Conservation (phyloP, 2,329 filamentous ascomycete species). For the Phyllosticta paracitricarpa region DNA sequence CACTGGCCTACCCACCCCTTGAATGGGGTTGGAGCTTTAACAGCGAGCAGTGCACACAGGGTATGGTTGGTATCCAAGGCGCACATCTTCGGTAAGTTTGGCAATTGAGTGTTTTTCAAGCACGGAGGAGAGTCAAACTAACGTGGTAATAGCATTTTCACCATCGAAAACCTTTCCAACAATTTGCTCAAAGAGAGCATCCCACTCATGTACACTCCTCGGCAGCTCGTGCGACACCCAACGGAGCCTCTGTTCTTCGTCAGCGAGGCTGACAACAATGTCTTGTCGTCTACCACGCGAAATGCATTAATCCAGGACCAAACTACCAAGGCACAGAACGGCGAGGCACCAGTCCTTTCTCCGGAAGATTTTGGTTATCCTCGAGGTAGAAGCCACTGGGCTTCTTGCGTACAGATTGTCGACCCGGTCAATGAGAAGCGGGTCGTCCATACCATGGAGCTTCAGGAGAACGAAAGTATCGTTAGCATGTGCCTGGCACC, state of each 20-base stretch:
- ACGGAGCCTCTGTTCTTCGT: slow-evolving; percentile 87
- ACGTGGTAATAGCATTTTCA: slow-evolving; percentile 60
- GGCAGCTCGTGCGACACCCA: slow-evolving; percentile 77
- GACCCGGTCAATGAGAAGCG: slow-evolving; percentile 64
- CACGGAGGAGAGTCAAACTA: background rate
- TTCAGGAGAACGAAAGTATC: slow-evolving; percentile 84
- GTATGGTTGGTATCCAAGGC: slow-evolving; percentile 86
- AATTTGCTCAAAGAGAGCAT: slow-evolving; percentile 82
- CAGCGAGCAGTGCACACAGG: slow-evolving; percentile 86
- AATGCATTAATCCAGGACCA: slow-evolving; percentile 66
- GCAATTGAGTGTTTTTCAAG: no score
- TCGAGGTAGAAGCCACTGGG: slow-evolving; percentile 75
- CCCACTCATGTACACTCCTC: slow-evolving; percentile 80
- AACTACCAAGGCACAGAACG: slow-evolving; percentile 16
- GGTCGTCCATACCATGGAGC: slow-evolving; percentile 67
- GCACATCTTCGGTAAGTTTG: slow-evolving; percentile 68
- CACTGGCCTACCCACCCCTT: slow-evolving; percentile 75
- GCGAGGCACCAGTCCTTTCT: slow-evolving; percentile 47
- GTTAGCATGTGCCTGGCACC: slow-evolving; percentile 75
- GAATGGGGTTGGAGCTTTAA: slow-evolving; percentile 97
- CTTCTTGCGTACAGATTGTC: slow-evolving; percentile 86
- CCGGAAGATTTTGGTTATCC: slow-evolving; percentile 85
- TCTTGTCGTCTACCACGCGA: slow-evolving; percentile 68
- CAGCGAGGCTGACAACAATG: slow-evolving; percentile 88
- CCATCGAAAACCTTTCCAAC: slow-evolving; percentile 74